These are phyloP conservation scores for Cymbopogon citratus DNA, from an alignment of 176 grass and related monocot species.

Conservation along the genomic window DNA sequence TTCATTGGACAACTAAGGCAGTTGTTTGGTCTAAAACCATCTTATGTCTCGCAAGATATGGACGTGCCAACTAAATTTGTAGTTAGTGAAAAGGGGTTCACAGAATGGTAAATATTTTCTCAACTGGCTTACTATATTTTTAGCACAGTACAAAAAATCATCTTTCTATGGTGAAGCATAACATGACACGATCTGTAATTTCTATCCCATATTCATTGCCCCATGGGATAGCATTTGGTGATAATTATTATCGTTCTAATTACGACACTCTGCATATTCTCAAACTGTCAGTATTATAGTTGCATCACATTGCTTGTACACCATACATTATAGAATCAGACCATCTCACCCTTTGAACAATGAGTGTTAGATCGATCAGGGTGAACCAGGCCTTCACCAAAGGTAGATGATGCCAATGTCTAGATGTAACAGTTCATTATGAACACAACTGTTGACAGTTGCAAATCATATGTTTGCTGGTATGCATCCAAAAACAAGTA, in stretches of 20 bases:
- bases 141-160: background rate
- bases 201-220: background rate
- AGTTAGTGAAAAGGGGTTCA: conserved; percentile 77
- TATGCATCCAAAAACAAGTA: background rate
- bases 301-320: background rate
- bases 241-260: background rate
- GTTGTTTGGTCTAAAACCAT: conserved; percentile 80
- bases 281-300: background rate
- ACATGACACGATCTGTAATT: background rate
- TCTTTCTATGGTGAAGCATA: background rate
- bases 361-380: background rate
- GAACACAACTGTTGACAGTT: background rate
- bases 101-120: conserved; percentile 69
- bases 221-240: background rate
- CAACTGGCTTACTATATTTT: background rate
- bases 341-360: background rate
- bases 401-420: background rate
- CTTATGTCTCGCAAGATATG: conserved; percentile 44
- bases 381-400: background rate
- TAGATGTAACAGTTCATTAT: background rate
- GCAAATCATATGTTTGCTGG: background rate
- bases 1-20: conserved; percentile 88
- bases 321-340: background rate
- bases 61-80: conserved; percentile 52
- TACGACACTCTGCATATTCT: background rate